Evolutionary conservation across 805 yeast species (phyloP).

Genomic region (Hanseniaspora vineae): DNA sequence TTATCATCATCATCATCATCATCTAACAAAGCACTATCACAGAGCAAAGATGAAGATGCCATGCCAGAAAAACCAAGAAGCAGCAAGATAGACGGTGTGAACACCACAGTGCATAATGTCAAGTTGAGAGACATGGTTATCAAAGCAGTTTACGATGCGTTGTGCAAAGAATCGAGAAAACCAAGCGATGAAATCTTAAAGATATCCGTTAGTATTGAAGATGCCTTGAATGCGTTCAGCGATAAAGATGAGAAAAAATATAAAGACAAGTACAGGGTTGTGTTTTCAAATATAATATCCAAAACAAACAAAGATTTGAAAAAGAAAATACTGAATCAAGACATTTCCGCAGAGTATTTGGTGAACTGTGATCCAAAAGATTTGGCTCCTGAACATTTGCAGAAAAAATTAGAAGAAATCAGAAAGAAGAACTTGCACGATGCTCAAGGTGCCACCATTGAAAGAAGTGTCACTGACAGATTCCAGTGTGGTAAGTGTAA

Average conservation of each 20-base stretch:
- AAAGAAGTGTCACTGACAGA: conserved; percentile 91
- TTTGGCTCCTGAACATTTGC: conserved; percentile 85
- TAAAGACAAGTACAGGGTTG: conserved; percentile 72
- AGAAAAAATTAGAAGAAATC: conserved; percentile 71
- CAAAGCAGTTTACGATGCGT: conserved; percentile 73
- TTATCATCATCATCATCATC: neutral
- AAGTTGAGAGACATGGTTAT: conserved; percentile 61
- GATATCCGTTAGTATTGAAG: conserved; percentile 65
- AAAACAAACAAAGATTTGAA: conserved; percentile 82
- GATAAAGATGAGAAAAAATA: conserved; percentile 44
- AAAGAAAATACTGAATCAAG: conserved; percentile 51
- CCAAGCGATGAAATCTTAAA: conserved; percentile 49
- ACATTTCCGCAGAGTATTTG: conserved; percentile 50
- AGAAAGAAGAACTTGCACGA: conserved; percentile 84
- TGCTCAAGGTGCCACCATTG: conserved; percentile 95
- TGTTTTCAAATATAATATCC: conserved; percentile 78
- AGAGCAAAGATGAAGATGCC: conserved; percentile 1
- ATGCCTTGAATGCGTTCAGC: conserved; percentile 42
- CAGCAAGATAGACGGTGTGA: conserved; percentile 70
- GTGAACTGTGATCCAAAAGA: conserved; percentile 84
- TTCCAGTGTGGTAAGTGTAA: conserved; percentile 97
- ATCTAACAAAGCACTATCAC: neutral
- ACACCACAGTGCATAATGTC: conserved; percentile 22
- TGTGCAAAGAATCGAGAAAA: conserved; percentile 64
- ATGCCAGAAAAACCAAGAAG: conserved; percentile 44